Evolutionary conservation across 345 rosid species (phyloP).

Genomic region (Jatropha curcas): DNA sequence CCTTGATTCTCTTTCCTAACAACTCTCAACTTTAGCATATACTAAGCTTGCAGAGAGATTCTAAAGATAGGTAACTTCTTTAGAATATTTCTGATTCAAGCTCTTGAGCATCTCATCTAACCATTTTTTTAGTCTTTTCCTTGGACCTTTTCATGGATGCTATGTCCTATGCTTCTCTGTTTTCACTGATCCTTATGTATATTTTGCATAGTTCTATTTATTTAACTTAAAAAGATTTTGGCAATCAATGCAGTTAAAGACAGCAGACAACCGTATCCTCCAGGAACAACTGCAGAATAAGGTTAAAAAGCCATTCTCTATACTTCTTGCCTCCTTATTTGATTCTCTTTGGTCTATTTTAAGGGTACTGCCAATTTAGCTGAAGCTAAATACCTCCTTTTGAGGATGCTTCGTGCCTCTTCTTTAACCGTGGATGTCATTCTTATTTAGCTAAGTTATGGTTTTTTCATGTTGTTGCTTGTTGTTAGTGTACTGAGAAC

Average conservation of each 20-base stretch:
- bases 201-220: background rate
- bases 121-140: background rate
- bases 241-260: slow-evolving; percentile 64
- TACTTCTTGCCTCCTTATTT: slow-evolving; percentile 6
- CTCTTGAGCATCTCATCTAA: background rate
- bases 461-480: slow-evolving; percentile 9
- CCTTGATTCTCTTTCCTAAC: background rate
- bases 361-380: background rate
- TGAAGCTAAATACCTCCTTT: slow-evolving; percentile 1
- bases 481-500: slow-evolving; percentile 75
- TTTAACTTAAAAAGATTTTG: slow-evolving; percentile 30
- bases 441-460: background rate
- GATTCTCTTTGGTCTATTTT: background rate
- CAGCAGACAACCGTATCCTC: slow-evolving; percentile 96
- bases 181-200: background rate
- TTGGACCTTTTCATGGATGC: background rate
- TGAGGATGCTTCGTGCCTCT: slow-evolving; percentile 9
- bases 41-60: background rate
- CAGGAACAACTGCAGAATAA: slow-evolving; percentile 94
- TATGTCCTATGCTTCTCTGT: background rate
- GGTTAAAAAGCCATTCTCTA: slow-evolving; percentile 38
- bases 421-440: background rate
- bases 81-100: background rate
- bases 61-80: background rate
- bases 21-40: background rate